Evolutionary conservation across 1,284 basidiomycete species (phyloP).

Genomic region (Veloporphyrellus conicus): DNA sequence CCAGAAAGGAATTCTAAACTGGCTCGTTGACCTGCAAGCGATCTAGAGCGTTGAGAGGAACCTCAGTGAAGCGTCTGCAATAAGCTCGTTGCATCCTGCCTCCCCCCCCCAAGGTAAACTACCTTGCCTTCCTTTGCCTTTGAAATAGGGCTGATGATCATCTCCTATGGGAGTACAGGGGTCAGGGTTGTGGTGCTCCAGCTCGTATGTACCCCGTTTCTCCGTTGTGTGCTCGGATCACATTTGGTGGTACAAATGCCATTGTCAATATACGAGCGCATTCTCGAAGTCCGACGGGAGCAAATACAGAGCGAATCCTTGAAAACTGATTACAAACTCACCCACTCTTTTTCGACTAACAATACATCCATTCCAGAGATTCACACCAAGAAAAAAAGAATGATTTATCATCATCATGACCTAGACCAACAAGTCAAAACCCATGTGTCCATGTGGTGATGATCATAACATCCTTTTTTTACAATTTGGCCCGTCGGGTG

Average conservation of each 20-base stretch:
- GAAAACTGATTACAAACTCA: no score
- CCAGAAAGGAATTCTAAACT: not conserved
- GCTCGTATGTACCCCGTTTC: not conserved
- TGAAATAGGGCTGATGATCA: not conserved
- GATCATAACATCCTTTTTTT: not conserved
- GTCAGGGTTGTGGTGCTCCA: not conserved
- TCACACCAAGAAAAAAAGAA: not conserved
- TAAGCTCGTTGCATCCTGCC: no score
- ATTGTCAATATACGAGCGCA: no score
- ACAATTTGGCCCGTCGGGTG: not conserved
- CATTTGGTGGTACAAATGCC: no score
- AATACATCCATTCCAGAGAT: not conserved
- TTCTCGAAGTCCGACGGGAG: no score
- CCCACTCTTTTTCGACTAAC: not conserved
- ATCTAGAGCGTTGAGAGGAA: not conserved
- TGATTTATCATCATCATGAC: not conserved
- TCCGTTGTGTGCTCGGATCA: not conserved
- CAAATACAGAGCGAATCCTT: no score
- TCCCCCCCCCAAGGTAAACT: not conserved
- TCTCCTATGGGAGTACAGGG: not conserved
- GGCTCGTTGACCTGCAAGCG: not conserved
- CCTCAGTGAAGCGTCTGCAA: not conserved
- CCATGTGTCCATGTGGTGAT: not conserved
- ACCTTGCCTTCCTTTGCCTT: not conserved
- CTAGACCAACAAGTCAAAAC: not conserved